Percentiles rank a stretch among this genome's conserved stretches.
Evolutionary conservation across 2,329 filamentous ascomycete genomes (phyloP).

Genomic region (Coniosporium tulheliwenetii): DNA sequence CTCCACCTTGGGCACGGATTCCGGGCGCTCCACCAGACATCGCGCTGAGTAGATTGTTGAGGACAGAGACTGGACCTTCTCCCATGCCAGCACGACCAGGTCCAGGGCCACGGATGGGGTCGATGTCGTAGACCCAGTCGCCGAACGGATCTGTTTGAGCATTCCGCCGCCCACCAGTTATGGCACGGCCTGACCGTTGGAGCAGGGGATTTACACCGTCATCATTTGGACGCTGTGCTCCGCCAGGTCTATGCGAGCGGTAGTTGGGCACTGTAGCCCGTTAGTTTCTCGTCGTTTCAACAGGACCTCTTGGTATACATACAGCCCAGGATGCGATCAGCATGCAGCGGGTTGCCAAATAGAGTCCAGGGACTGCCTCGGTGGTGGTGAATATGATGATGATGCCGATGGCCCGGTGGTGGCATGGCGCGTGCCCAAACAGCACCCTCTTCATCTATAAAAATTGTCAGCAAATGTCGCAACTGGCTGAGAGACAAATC

Average conservation of each 20-base stretch:
- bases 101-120: conserved; percentile 26
- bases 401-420: conserved; percentile 10
- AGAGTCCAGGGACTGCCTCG: conserved; percentile 42
- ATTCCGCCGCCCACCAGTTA: neutral
- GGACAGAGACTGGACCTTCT: conserved; percentile 34
- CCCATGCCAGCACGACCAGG: conserved; percentile 29
- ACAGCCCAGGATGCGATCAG: conserved; percentile 26
- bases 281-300: neutral
- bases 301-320: no score
- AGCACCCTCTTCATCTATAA: conserved; percentile 14
- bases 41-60: conserved; percentile 41
- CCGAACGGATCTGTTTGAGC: conserved; percentile 25
- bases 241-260: conserved; percentile 23
- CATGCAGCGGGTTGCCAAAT: conserved; percentile 39
- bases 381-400: conserved; percentile 33
- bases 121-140: conserved; percentile 38
- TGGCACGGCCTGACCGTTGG: conserved; percentile 38
- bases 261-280: conserved; percentile 22
- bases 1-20: conserved; percentile 30
- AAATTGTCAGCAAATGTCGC: neutral
- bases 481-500: neutral
- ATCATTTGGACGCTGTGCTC: conserved; percentile 39
- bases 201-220: conserved; percentile 81
- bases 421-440: conserved; percentile 7
- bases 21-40: conserved; percentile 29